phyloP scores from a whole-genome alignment of 257 asterid species.

The Prunella vulgaris region DNA sequence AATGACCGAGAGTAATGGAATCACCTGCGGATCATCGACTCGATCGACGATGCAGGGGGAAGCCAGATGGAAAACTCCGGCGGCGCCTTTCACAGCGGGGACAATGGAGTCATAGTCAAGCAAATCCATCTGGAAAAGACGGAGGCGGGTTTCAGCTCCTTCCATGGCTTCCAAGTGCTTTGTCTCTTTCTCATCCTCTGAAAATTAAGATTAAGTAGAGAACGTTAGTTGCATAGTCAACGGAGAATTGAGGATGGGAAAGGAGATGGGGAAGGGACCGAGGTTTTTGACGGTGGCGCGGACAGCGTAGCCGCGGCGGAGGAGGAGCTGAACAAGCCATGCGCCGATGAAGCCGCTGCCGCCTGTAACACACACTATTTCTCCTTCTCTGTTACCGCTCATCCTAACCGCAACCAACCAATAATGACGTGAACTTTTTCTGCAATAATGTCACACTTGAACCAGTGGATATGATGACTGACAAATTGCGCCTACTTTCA shows the following conservation, averaged over 20 bases:
- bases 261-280: constrained; percentile 24
- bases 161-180: constrained; percentile 68
- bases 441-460: too few relatives aligned
- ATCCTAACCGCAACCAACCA: background rate
- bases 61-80: constrained; percentile 75
- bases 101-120: constrained; percentile 58
- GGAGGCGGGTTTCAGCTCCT: constrained; percentile 68
- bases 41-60: constrained; percentile 56
- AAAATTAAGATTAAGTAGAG: background rate
- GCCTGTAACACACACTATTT: constrained; percentile 78
- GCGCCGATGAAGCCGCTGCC: constrained; percentile 90
- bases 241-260: background rate
- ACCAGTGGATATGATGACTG: too few relatives aligned
- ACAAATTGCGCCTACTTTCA: too few relatives aligned
- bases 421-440: background rate
- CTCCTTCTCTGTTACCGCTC: constrained; percentile 38
- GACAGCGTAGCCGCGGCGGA: constrained; percentile 80
- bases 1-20: background rate
- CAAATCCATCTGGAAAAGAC: constrained; percentile 64
- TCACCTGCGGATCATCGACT: constrained; percentile 72
- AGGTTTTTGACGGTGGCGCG: constrained; percentile 80
- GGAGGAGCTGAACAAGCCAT: constrained; percentile 64
- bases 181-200: constrained; percentile 75
- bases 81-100: constrained; percentile 50
- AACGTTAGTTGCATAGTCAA: background rate